phyloP scores from a whole-genome alignment of 495 filamentous ascomycete genomes.

The Xylaria bambusicola region DNA sequence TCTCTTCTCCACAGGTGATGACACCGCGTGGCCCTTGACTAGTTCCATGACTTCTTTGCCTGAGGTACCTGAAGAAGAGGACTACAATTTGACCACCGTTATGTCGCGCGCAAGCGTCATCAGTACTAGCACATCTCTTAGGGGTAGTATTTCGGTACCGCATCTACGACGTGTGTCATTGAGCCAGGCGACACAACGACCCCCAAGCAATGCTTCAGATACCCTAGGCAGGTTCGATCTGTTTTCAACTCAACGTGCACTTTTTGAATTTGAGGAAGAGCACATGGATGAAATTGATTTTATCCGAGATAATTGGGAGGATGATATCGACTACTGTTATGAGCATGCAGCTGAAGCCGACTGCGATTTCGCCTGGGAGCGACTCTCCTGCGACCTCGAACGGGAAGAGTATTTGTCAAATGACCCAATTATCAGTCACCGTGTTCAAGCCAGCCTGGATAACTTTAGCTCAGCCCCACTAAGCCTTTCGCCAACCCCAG shows the following conservation, averaged over 20 bases:
- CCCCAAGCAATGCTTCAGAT: constrained; percentile 48
- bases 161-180: constrained; percentile 43
- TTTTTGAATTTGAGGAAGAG: constrained; percentile 32
- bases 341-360: constrained; percentile 87
- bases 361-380: constrained; percentile 87
- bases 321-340: constrained; percentile 93
- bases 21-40: constrained; percentile 50
- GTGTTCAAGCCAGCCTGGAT: constrained; percentile 27
- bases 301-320: constrained; percentile 72
- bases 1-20: constrained; percentile 51
- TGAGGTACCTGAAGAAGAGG: constrained; percentile 77
- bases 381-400: constrained; percentile 47
- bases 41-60: constrained; percentile 55
- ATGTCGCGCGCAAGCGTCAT: constrained; percentile 41
- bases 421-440: constrained; percentile 26
- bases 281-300: constrained; percentile 43
- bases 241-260: constrained; percentile 35
- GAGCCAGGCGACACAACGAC: constrained; percentile 33
- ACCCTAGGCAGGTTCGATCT: constrained; percentile 45
- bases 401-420: constrained; percentile 32
- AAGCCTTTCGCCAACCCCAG: constrained; percentile 43
- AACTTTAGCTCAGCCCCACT: constrained; percentile 33
- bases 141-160: constrained; percentile 50
- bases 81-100: constrained; percentile 37
- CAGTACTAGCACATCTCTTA: constrained; percentile 45